phyloP scores from a whole-genome alignment of 2,329 filamentous ascomycete species.

The Clonostachys rosea region DNA sequence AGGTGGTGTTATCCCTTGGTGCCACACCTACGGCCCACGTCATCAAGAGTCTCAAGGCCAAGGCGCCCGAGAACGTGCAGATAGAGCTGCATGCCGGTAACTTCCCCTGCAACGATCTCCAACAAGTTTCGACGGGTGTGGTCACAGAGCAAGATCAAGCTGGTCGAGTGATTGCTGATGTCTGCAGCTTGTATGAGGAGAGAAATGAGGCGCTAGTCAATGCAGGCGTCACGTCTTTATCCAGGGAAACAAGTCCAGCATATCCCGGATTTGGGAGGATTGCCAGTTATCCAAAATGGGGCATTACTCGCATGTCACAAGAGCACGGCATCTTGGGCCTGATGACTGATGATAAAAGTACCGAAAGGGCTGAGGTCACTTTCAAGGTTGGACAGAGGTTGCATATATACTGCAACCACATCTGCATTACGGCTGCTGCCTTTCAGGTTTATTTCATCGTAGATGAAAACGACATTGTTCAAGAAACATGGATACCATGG shows the following conservation, averaged over 20 bases:
- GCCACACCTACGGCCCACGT: conserved; percentile 29
- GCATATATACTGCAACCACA: conserved; percentile 21
- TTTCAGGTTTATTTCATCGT: conserved; percentile 27
- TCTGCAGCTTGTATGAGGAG: conserved; percentile 29
- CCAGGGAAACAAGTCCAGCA: conserved; percentile 20
- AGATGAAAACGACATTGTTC: conserved; percentile 23
- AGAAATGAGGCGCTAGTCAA: conserved; percentile 30
- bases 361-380: conserved; percentile 7
- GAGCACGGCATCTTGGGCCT: conserved; percentile 29
- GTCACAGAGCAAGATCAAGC: conserved; percentile 20
- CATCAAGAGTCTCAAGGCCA: conserved; percentile 17
- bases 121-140: conserved; percentile 27
- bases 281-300: conserved; percentile 18
- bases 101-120: conserved; percentile 28
- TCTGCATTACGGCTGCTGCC: conserved; percentile 28
- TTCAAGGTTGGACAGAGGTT: conserved; percentile 26
- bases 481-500: conserved; percentile 28
- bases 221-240: conserved; percentile 25
- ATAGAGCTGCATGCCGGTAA: conserved; percentile 30
- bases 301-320: conserved; percentile 26
- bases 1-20: conserved; percentile 23
- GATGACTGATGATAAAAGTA: background rate
- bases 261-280: conserved; percentile 20
- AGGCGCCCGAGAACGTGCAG: conserved; percentile 20
- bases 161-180: conserved; percentile 21